Base-by-base conservation (phyloP, 345 rosid species). In the Gossypium longicalyx region DNA sequence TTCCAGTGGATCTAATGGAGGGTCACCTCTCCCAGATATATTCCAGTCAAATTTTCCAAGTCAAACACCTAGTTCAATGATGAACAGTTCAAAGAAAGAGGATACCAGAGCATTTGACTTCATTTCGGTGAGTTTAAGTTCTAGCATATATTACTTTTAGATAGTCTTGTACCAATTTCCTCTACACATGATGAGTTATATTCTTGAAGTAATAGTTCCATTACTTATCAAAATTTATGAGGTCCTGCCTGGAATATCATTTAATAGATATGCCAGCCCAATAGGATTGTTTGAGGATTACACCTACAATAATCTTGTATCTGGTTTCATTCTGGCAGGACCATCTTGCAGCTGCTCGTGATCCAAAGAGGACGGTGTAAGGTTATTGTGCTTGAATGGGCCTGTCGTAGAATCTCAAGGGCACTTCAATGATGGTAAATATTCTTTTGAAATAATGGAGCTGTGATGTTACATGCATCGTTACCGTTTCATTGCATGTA, bases 51-150 rank as follows among this genome's bases (percentile, higher is more conserved):
- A 73, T 77, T 84, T 80, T 67, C 86, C 81, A 13, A 77, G 82
- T 82, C 98, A 87, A 80, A 59, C 81, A 80, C 90, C 97, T 65
- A 84, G 70, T 74, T 82, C 92, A 59, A 72, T 80, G 41, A 80
- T 87, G 89, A 91, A 82, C 84, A 81, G 70, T 76, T 78, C 86
- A 3, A 89, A 90, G 71, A 67, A 67, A 88, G 97, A 94, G 84
- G 98, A 94, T 2, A 92, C 91, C n/a, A 87, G 82, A 78, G 98
- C 98, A 71, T 94, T 94, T 70, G 98, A 94, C 80, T 94, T 94
- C 84, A 92, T 94, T 77, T 89, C 98, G 2, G 98, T 94, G 86
- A 88, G 98, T 87, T 72, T 64, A 69, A 69, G 45, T 49, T 27
- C 5, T 27, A 51, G 73, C 59, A 51, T 52, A 17, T 52, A 59